Percentiles rank a stretch among this genome's conserved stretches.
phyloP scores from a whole-genome alignment of 2,329 filamentous ascomycete genomes.

The Alternaria consortialis region DNA sequence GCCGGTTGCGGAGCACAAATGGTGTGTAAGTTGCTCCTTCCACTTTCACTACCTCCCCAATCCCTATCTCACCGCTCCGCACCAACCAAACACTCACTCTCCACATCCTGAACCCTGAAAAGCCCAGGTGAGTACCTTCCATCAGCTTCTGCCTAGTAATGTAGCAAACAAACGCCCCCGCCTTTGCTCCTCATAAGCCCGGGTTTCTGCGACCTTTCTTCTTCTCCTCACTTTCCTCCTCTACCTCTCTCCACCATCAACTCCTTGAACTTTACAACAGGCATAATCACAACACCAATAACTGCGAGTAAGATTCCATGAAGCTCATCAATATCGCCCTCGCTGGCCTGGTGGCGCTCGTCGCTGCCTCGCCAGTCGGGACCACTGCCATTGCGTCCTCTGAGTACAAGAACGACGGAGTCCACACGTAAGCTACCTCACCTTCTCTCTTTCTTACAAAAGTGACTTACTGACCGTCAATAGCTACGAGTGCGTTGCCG shows the following conservation, averaged over 20 bases:
- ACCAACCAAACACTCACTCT: not conserved
- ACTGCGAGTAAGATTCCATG: slow-evolving; percentile 1
- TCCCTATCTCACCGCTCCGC: not conserved
- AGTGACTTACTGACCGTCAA: not conserved
- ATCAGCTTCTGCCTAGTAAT: not conserved
- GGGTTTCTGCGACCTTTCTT: not conserved
- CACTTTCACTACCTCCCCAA: not conserved
- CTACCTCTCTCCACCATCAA: not conserved
- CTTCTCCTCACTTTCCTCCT: not conserved
- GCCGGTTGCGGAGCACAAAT: not conserved
- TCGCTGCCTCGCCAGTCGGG: not conserved
- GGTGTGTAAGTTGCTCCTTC: slow-evolving; percentile 2
- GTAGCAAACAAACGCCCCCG: not conserved
- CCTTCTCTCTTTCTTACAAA: too few species aligned
- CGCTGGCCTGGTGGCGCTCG: slow-evolving; percentile 11
- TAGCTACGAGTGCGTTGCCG: not conserved
- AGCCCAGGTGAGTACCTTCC: not conserved
- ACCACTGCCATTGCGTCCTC: not conserved
- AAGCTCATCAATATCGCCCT: slow-evolving; percentile 14
- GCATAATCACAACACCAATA: not conserved
- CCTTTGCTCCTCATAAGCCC: not conserved
- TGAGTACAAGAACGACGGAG: not conserved
- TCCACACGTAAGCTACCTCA: not conserved
- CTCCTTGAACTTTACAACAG: not conserved
- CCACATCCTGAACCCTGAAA: slow-evolving; percentile 3